Evolutionary conservation across 148 eudicot species (phyloP), one percentile per base, ranked within the genome.

Genomic region (Talinum fruticosum): DNA sequence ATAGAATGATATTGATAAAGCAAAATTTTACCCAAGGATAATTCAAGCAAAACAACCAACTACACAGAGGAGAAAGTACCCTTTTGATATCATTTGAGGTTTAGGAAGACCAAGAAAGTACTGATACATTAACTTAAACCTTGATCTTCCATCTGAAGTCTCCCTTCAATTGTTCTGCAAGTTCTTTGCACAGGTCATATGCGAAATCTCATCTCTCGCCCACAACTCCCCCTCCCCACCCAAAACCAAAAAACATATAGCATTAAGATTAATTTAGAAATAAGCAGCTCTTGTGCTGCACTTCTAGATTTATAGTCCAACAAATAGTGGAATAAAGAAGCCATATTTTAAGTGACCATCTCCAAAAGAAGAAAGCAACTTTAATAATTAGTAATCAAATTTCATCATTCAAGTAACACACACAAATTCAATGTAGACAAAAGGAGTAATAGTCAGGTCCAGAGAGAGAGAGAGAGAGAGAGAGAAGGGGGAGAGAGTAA

Each of bases 141-240:
- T 53, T 26, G 47, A 69, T 33, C 66, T 28, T 35, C 67, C 57
- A 28, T 70, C 59, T 71, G 51, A 51, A 61, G 28, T 71, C 70
- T 59, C 65, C 57, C 4, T 29, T 53, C 41, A 69, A 76, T 59
- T 24, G 16, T 53, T 23, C 61, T 51, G 26, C n/a, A 77, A 36
- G 36, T 76, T 67, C 6, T 41, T 30, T 30, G 38, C 18, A 12
- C n/a, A n/a, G n/a, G n/a, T n/a, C n/a, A n/a, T n/a, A n/a, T n/a
- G n/a, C n/a, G n/a, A n/a, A 35, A 35, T 35, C 44, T n/a, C 26
- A 19, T 6, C 26, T 44, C 26, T 33, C 71, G 21, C 44, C 21
- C 38, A 34, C 23, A 4, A 35, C 41, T 6, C 69, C 35, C 36
- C 69, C 8, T 15, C 4, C 69, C 69, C 69, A 5, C 69, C n/a